These are phyloP conservation scores for Meyerozyma carpophila DNA, from an alignment of 1,139 yeast species.

Conservation along the genomic window DNA sequence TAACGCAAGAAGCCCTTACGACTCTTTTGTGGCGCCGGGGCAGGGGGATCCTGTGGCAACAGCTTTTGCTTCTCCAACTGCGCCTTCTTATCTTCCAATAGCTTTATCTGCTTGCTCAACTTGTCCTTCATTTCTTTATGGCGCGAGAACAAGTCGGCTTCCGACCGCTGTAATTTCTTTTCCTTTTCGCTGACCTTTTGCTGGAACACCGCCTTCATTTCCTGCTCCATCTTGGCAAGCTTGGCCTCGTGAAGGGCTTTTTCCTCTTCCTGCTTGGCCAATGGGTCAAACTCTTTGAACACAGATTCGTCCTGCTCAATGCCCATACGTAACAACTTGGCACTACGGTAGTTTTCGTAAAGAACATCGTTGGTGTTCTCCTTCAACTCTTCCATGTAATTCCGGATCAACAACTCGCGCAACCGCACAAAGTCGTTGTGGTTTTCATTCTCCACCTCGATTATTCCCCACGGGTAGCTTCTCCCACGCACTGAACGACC, in stretches of 20 bases:
- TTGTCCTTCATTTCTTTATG: slow-evolving; percentile 98
- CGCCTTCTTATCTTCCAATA: slow-evolving; percentile 85
- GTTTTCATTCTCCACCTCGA: slow-evolving; percentile 91
- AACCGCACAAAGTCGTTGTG: slow-evolving; percentile 92
- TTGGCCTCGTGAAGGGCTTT: slow-evolving; percentile 90
- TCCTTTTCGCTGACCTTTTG: slow-evolving; percentile 96
- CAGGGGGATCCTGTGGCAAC: slow-evolving; percentile 49
- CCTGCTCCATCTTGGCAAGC: slow-evolving; percentile 89
- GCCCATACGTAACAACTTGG: slow-evolving; percentile 76
- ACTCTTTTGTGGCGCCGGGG: slow-evolving; percentile 43
- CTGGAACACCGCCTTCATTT: slow-evolving; percentile 96
- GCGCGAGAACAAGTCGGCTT: slow-evolving; percentile 91
- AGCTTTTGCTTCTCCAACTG: slow-evolving; percentile 70
- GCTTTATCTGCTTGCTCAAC: slow-evolving; percentile 78
- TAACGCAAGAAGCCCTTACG: slow-evolving; percentile 58
- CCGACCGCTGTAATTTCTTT: slow-evolving; percentile 93
- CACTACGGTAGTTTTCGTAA: slow-evolving; percentile 87
- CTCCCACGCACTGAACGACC: slow-evolving; percentile 90
- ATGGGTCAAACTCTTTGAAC: slow-evolving; percentile 91
- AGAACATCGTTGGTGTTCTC: slow-evolving; percentile 73
- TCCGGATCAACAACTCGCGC: slow-evolving; percentile 84
- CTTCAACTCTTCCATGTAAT: slow-evolving; percentile 89
- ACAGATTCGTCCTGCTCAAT: slow-evolving; percentile 89
- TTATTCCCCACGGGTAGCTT: slow-evolving; percentile 95
- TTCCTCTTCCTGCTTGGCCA: slow-evolving; percentile 90